Evolutionary conservation across 495 filamentous ascomycete species (phyloP).

Genomic region (Tetracladium marchalianum): DNA sequence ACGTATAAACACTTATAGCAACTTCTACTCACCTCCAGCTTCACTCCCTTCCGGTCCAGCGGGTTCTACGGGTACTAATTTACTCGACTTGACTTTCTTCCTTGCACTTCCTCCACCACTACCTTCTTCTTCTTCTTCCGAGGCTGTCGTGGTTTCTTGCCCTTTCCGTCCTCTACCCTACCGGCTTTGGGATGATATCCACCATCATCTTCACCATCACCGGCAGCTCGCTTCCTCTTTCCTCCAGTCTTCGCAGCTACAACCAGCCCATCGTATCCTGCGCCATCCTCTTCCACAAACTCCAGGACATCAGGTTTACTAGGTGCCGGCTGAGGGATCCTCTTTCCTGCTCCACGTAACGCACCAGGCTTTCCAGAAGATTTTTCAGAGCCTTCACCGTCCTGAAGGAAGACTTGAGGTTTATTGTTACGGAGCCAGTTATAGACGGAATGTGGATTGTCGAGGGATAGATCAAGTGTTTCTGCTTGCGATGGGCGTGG

Average conservation of each 20-base stretch:
- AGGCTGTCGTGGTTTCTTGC: slow-evolving; percentile 7
- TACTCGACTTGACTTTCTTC: neutral
- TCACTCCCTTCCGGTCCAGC: too few species aligned
- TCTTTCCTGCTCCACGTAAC: slow-evolving; percentile 25
- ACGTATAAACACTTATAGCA: too few species aligned
- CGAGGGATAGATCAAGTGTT: slow-evolving; percentile 45
- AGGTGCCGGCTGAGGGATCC: slow-evolving; percentile 26
- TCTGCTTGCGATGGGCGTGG: slow-evolving; percentile 1
- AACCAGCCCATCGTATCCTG: slow-evolving; percentile 23
- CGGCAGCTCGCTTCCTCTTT: slow-evolving; percentile 35
- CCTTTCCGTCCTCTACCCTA: slow-evolving; percentile 5
- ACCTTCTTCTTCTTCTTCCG: slow-evolving; percentile 12
- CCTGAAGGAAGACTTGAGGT: slow-evolving; percentile 74
- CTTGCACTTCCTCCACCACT: slow-evolving; percentile 1
- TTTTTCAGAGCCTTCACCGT: slow-evolving; percentile 59
- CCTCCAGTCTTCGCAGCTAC: slow-evolving; percentile 28
- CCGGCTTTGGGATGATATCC: slow-evolving; percentile 54
- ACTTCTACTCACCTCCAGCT: too few species aligned
- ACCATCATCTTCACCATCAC: slow-evolving; percentile 50
- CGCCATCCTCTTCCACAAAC: slow-evolving; percentile 22
- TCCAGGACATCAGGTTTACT: slow-evolving; percentile 20
- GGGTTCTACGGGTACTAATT: too few species aligned
- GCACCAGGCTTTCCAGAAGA: slow-evolving; percentile 34
- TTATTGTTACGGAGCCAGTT: slow-evolving; percentile 83
- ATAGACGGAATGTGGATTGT: slow-evolving; percentile 78